These are phyloP conservation scores for Spirogloea muscicola DNA, from an alignment of 139 green algal genomes.

Conservation along the genomic window DNA sequence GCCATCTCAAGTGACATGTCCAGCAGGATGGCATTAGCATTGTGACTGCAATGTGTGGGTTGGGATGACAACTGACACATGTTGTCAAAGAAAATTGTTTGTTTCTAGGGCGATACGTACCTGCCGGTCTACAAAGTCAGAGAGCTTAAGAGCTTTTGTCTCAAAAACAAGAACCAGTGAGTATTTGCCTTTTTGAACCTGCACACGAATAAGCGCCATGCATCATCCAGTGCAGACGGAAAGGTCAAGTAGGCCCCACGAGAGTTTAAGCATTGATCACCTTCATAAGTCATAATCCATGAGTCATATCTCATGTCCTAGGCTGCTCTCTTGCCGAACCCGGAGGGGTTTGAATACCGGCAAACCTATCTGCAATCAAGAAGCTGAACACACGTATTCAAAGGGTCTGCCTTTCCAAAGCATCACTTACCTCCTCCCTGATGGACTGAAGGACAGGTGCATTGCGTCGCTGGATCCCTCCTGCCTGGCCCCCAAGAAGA, in stretches of 20 bases:
- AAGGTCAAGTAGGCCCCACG: not conserved
- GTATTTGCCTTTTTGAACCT: conserved; percentile 12
- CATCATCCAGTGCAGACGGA: not conserved
- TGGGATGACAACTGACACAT: too few species aligned
- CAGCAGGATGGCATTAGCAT: not conserved
- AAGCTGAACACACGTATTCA: too few species aligned
- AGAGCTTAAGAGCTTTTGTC: not conserved
- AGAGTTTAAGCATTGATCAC: too few species aligned
- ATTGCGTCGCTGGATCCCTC: conserved; percentile 66
- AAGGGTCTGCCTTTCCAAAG: too few species aligned
- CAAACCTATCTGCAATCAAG: too few species aligned
- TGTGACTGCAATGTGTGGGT: too few species aligned
- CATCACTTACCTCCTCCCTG: conserved; percentile 72
- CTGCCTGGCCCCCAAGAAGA: conserved; percentile 23
- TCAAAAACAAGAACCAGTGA: conserved; percentile 36
- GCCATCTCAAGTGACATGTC: not conserved
- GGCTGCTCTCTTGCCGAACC: too few species aligned
- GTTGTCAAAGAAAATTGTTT: too few species aligned
- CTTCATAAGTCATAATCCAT: too few species aligned
- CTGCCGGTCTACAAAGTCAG: conserved; percentile 6
- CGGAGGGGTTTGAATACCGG: too few species aligned
- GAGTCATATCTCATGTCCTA: too few species aligned
- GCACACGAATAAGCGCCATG: not conserved
- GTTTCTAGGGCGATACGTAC: too few species aligned
- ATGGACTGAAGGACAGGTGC: conserved; percentile 69